Base-by-base conservation (phyloP, 2,329 filamentous ascomycete genomes). In the Xylogone sp. region DNA sequence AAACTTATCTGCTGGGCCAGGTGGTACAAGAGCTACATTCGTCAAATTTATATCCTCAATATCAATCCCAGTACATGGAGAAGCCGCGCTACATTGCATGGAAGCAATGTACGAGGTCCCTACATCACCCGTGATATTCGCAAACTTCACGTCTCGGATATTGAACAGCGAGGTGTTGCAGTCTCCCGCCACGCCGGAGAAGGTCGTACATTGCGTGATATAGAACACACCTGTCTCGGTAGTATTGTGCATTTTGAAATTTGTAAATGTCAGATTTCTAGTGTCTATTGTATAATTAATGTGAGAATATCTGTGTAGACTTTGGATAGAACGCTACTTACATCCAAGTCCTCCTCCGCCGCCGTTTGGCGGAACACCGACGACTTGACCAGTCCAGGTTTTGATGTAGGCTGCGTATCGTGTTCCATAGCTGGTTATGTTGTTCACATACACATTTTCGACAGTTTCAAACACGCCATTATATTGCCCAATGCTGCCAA, bases 401-500 rank as follows among this genome's bases (percentile, higher is more conserved):
- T 84, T 83, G 53, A 83, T 62, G 56, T 80, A 79, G n/a, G 69
- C 71, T 1, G 70, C 75, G 53, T 79, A 73, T 1, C 70, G 59
- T 3, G 75, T 79, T 51, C 75, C 69, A 45, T 69, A 56, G 48
- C 73, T 72, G 2, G 66, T 68, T 24, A 81, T 70, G 57, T 81
- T 77, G 8, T 69, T 66, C 1, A 70, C 76, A 4, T 66, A 69
- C 31, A 83, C 68, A 50, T 75, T 71, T 58, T 78, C 70, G 10
- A 84, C 69, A 9, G 69, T 71, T 57, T 83, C 77, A 52, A 69
- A 75, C 2, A 62, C 55, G 8, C 67, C 71, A 0, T 72, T 65
- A 53, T 79, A 81, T 63, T 83, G 81, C 0, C 77, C 80, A 42
- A 84, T 77, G 22, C 74, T 78, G 2, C 80, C 81, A 13, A 84